Evolutionary conservation across 176 grass and related monocot genomes (phyloP).

Genomic region (Musa acuminata): DNA sequence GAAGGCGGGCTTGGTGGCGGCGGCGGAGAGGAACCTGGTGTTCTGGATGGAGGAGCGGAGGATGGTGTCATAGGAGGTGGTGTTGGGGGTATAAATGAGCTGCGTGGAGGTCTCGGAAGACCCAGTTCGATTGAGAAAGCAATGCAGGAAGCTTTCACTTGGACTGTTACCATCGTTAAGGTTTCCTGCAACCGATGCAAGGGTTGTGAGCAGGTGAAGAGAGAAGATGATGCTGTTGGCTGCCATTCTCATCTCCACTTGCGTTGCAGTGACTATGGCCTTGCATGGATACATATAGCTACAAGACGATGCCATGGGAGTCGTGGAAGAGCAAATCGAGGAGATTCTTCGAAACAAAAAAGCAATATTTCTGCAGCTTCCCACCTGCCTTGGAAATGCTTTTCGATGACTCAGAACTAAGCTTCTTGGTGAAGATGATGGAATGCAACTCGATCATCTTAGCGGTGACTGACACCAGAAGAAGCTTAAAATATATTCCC

Average conservation of each 20-base stretch:
- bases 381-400: no score
- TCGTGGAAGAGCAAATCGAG: no score
- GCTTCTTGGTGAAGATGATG: no score
- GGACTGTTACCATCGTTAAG: background rate
- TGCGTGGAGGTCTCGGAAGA: background rate
- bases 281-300: no score
- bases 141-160: background rate
- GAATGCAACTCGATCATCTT: no score
- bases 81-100: background rate
- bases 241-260: background rate
- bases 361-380: no score
- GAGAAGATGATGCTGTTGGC: background rate
- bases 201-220: background rate
- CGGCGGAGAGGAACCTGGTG: background rate
- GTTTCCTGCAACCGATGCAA: background rate
- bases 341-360: no score
- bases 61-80: background rate
- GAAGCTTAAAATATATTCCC: no score
- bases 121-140: background rate
- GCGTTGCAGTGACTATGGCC: no score
- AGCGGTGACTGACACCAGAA: no score
- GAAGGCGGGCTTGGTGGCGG: background rate
- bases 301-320: no score
- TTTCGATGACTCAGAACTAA: no score
- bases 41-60: constrained; percentile 7